These are phyloP conservation scores for Arachis monticola DNA, from an alignment of 331 rosid genomes.

Conservation along the genomic window DNA sequence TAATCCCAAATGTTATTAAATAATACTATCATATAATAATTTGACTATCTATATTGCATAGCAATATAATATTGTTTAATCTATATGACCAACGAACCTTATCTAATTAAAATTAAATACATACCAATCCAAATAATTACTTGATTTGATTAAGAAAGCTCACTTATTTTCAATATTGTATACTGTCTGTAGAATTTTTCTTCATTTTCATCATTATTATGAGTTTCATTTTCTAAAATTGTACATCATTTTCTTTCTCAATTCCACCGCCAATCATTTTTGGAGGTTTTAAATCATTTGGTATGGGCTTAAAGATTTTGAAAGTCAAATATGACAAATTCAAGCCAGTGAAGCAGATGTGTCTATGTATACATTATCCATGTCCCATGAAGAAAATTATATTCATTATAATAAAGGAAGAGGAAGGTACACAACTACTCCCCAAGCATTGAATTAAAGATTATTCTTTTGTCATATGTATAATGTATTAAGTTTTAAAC, in stretches of 20 bases:
- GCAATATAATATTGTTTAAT: no score
- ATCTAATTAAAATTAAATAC: no score
- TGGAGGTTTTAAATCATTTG: constrained; percentile 25
- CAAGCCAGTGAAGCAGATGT: neutral
- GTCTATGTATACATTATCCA: neutral
- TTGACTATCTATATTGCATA: no score
- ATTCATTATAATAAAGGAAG: no score
- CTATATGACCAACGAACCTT: no score
- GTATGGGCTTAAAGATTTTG: neutral
- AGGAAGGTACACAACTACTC: neutral
- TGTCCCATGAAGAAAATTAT: neutral
- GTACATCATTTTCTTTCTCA: neutral
- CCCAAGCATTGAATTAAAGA: neutral
- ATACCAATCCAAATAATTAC: no score
- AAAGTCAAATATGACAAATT: neutral
- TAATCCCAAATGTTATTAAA: no score
- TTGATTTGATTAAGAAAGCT: no score
- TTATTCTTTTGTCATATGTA: neutral
- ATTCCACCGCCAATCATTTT: constrained; percentile 45
- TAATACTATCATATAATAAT: no score
- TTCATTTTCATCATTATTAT: neutral
- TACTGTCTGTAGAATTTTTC: constrained; percentile 6
- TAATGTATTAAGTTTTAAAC: neutral
- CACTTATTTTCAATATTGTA: neutral
- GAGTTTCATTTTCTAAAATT: neutral